These are phyloP conservation scores for Ogataea allantospora DNA, from an alignment of 805 yeast genomes.

Conservation along the genomic window DNA sequence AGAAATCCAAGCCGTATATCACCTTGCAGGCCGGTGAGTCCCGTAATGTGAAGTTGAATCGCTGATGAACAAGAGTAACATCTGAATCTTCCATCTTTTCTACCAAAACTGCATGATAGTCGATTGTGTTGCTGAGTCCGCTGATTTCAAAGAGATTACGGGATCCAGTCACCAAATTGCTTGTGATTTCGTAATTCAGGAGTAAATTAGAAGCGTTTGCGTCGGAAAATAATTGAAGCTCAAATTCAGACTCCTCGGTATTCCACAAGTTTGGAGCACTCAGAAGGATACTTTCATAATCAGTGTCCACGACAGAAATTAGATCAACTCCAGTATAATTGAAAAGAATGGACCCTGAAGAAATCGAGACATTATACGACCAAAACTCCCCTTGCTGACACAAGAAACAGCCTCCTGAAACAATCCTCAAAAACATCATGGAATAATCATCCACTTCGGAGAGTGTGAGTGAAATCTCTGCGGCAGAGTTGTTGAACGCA, in stretches of 20 bases:
- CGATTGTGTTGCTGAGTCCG: slow-evolving; percentile 59
- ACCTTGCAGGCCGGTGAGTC: slow-evolving; percentile 61
- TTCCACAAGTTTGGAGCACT: slow-evolving; percentile 10
- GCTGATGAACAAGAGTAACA: slow-evolving; percentile 66
- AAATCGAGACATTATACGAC: slow-evolving; percentile 64
- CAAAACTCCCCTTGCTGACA: slow-evolving; percentile 37
- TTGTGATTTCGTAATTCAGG: slow-evolving; percentile 42
- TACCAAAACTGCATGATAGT: slow-evolving; percentile 64
- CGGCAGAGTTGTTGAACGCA: slow-evolving; percentile 3
- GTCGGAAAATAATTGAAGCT: slow-evolving; percentile 18
- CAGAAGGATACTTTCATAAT: slow-evolving; percentile 62
- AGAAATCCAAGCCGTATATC: slow-evolving; percentile 72
- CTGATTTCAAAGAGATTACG: slow-evolving; percentile 55
- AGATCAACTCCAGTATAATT: slow-evolving; percentile 65
- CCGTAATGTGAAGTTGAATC: slow-evolving; percentile 57
- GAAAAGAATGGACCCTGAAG: slow-evolving; percentile 57
- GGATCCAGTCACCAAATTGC: slow-evolving; percentile 10
- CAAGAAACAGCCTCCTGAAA: slow-evolving; percentile 22
- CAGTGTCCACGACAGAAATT: slow-evolving; percentile 64
- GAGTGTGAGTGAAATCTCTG: background rate
- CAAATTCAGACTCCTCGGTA: slow-evolving; percentile 3
- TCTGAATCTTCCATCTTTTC: slow-evolving; percentile 40
- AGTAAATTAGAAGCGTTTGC: slow-evolving; percentile 44
- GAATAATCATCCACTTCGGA: background rate
- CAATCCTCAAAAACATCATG: slow-evolving; percentile 14